phyloP scores from a whole-genome alignment of 345 rosid species.

The Arabis hirsuta region DNA sequence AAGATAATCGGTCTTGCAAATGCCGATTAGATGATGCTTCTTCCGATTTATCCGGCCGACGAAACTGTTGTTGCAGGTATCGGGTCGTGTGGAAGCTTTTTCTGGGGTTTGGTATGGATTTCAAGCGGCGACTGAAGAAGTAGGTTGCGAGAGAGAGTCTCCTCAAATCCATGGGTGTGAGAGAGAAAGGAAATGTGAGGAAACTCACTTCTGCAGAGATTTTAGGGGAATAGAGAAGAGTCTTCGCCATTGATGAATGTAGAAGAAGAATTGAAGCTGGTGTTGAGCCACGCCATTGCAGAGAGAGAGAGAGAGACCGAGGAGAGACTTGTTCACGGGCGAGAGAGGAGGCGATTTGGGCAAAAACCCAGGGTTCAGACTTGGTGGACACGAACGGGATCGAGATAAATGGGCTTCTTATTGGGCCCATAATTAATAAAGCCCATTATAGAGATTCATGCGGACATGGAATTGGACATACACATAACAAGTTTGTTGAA shows the following conservation, averaged over 20 bases:
- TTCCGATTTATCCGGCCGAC: constrained; percentile 29
- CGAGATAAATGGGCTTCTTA: not conserved
- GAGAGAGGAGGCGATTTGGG: constrained; percentile 41
- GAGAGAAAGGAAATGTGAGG: constrained; percentile 12
- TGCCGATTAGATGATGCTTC: constrained; percentile 40
- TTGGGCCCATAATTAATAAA: not conserved
- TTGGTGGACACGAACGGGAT: constrained; percentile 31
- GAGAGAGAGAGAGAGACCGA: constrained; percentile 10
- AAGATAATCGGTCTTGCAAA: constrained; percentile 49
- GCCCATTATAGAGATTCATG: not conserved
- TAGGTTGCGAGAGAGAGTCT: constrained; percentile 47
- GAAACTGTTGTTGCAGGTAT: constrained; percentile 34
- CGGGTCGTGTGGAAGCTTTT: constrained; percentile 30
- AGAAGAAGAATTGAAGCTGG: constrained; percentile 34
- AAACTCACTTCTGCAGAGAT: constrained; percentile 6
- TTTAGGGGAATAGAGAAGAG: constrained; percentile 35
- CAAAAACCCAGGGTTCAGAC: constrained; percentile 45
- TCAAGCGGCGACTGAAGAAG: constrained; percentile 46
- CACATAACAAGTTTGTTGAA: not conserved
- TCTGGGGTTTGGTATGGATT: constrained; percentile 39
- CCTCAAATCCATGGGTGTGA: constrained; percentile 62
- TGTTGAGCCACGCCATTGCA: constrained; percentile 49
- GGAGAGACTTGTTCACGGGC: constrained; percentile 32
- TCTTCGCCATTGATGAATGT: constrained; percentile 27
- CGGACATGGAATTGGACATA: not conserved